Conservation (phyloP, 1,284 basidiomycete genomes). For the Mrakiaceae sp. region DNA sequence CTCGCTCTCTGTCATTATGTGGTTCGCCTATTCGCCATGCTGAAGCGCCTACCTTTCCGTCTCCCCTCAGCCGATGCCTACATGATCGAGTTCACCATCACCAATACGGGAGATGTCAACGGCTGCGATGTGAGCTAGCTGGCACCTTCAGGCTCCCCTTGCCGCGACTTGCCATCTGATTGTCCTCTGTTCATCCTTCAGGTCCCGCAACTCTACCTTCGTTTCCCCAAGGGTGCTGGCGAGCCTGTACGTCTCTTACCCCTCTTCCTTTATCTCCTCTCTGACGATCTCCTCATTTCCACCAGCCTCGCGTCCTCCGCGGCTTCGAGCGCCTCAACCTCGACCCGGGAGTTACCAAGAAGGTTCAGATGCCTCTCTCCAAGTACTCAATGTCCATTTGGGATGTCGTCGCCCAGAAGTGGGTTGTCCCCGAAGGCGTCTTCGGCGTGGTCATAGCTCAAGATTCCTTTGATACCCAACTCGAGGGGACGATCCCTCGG, state of each 20-base stretch:
- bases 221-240: constrained; percentile 30
- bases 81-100: constrained; percentile 22
- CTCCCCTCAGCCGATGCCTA: too few species aligned
- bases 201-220: constrained; percentile 33
- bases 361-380: constrained; percentile 31
- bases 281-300: not conserved
- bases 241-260: constrained; percentile 31
- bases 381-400: constrained; percentile 37
- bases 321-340: constrained; percentile 33
- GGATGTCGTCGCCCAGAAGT: constrained; percentile 29
- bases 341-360: constrained; percentile 26
- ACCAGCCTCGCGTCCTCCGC: constrained; percentile 24
- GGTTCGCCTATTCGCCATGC: too few species aligned
- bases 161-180: too few species aligned
- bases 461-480: too few species aligned
- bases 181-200: not conserved
- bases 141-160: too few species aligned
- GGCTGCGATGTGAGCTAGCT: constrained; percentile 34
- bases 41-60: too few species aligned
- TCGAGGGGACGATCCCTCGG: too few species aligned
- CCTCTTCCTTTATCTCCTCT: not conserved
- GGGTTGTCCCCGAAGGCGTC: too few species aligned
- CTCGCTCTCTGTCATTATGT: too few species aligned
- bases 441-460: too few species aligned
- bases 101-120: constrained; percentile 35